Evolutionary conservation across 495 filamentous ascomycete species (phyloP).

Genomic region (Lophiotrema nucula): DNA sequence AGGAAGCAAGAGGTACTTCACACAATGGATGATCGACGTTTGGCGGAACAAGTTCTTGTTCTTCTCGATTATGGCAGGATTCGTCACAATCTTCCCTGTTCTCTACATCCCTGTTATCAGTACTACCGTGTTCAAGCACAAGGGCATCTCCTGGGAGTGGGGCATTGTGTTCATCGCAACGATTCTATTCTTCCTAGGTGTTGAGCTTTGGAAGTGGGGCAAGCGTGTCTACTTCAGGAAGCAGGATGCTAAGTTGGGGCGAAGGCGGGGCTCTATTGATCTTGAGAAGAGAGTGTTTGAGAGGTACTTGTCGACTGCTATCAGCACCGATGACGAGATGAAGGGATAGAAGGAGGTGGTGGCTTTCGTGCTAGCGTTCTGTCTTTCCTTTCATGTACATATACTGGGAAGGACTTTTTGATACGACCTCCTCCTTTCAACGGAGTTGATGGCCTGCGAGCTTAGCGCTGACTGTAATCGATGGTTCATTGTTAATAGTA

Average conservation of each 20-base stretch:
- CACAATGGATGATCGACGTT: slow-evolving; percentile 51
- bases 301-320: slow-evolving; percentile 22
- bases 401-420: not conserved
- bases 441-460: not conserved
- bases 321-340: slow-evolving; percentile 21
- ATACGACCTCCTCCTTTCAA: not conserved
- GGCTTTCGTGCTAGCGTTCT: not conserved
- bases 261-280: slow-evolving; percentile 15
- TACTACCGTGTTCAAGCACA: slow-evolving; percentile 70
- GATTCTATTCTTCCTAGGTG: slow-evolving; percentile 56
- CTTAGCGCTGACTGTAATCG: too few relatives aligned
- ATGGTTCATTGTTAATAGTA: too few relatives aligned
- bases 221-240: slow-evolving; percentile 51
- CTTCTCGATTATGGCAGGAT: slow-evolving; percentile 67
- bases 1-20: slow-evolving; percentile 51
- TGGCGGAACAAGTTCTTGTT: slow-evolving; percentile 74
- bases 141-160: slow-evolving; percentile 74
- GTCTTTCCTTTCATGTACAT: not conserved
- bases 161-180: slow-evolving; percentile 58
- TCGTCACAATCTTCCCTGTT: slow-evolving; percentile 66
- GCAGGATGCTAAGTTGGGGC: slow-evolving; percentile 12
- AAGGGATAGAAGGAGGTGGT: not conserved
- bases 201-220: slow-evolving; percentile 66
- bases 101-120: slow-evolving; percentile 74
- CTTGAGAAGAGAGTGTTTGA: slow-evolving; percentile 34